phyloP scores from a whole-genome alignment of 78 protist species.

The Neovahlkampfia damariscottae region DNA sequence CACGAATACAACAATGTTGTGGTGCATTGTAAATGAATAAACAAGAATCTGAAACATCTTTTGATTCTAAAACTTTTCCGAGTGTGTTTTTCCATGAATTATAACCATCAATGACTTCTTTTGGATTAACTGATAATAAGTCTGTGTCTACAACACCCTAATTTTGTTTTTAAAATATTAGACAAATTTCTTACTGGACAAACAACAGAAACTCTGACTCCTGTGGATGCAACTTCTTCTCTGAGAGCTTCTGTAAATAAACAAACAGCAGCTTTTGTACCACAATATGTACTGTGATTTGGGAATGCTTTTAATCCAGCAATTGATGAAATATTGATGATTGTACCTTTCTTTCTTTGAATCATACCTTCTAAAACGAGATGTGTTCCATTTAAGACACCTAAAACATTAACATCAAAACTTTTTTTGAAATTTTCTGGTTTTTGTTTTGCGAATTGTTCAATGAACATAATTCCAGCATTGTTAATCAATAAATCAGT shows the following conservation, averaged over 20 bases:
- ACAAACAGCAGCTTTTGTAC: conserved; percentile 27
- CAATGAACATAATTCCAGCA: conserved; percentile 34
- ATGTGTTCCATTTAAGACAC: conserved; percentile 23
- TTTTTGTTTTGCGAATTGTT: too few species aligned
- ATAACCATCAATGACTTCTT: too few species aligned
- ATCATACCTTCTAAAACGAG: conserved; percentile 21
- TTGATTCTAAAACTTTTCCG: too few species aligned
- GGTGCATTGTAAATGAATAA: too few species aligned
- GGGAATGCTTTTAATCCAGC: conserved; percentile 29
- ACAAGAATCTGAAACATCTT: too few species aligned
- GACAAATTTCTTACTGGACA: too few species aligned
- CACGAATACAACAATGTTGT: too few species aligned
- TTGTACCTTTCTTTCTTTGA: conserved; percentile 22
- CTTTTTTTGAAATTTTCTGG: conserved; percentile 15
- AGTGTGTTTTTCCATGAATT: too few species aligned
- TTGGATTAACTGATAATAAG: too few species aligned
- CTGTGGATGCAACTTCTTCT: conserved; percentile 11
- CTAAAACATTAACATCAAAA: conserved; percentile 26
- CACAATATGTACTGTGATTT: conserved; percentile 23
- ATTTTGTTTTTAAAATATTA: too few species aligned
- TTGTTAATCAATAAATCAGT: conserved; percentile 12
- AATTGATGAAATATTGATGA: conserved; percentile 23
- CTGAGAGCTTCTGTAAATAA: conserved; percentile 20
- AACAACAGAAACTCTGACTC: conserved; percentile 16
- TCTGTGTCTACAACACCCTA: too few species aligned